Conservation (phyloP, 2,329 filamentous ascomycete genomes). For the Botrytis medusae region DNA sequence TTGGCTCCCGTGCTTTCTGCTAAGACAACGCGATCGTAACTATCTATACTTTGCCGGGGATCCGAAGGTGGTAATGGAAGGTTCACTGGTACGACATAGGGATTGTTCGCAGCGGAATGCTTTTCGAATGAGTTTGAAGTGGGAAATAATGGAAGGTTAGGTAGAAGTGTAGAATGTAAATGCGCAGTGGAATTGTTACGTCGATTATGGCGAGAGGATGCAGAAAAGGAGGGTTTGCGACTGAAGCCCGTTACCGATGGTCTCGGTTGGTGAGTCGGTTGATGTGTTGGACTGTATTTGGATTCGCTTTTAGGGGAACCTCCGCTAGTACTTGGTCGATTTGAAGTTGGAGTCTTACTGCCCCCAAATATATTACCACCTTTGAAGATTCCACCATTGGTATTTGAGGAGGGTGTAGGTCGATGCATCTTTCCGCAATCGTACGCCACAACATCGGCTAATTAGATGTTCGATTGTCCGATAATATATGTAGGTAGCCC, state of each 20-base stretch:
- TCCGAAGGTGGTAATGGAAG: slow-evolving; percentile 13
- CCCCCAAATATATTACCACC: slow-evolving; percentile 31
- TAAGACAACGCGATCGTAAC: slow-evolving; percentile 26
- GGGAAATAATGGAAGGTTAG: slow-evolving; percentile 6
- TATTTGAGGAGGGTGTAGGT: slow-evolving; percentile 20
- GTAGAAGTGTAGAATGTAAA: slow-evolving; percentile 22
- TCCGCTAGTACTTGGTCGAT: slow-evolving; percentile 35
- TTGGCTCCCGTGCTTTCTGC: slow-evolving; percentile 26
- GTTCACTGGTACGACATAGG: slow-evolving; percentile 23
- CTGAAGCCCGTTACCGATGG: slow-evolving; percentile 51
- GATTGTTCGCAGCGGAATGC: slow-evolving; percentile 27
- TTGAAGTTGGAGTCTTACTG: slow-evolving; percentile 35
- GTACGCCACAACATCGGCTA: slow-evolving; percentile 20
- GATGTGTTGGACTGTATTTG: slow-evolving; percentile 21
- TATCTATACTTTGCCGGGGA: slow-evolving; percentile 25
- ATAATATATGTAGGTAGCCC: not conserved
- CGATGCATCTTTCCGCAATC: slow-evolving; percentile 25
- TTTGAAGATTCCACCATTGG: slow-evolving; percentile 28
- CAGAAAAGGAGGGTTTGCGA: slow-evolving; percentile 54
- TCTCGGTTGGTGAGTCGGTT: slow-evolving; percentile 20
- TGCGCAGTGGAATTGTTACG: slow-evolving; percentile 44
- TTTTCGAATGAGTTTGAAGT: slow-evolving; percentile 28
- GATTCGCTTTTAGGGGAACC: slow-evolving; percentile 32
- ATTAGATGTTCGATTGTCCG: not conserved
- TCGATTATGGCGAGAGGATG: slow-evolving; percentile 41